Conservation (phyloP, 2,329 filamentous ascomycete genomes). For the Magnaporthiopsis incrustans region DNA sequence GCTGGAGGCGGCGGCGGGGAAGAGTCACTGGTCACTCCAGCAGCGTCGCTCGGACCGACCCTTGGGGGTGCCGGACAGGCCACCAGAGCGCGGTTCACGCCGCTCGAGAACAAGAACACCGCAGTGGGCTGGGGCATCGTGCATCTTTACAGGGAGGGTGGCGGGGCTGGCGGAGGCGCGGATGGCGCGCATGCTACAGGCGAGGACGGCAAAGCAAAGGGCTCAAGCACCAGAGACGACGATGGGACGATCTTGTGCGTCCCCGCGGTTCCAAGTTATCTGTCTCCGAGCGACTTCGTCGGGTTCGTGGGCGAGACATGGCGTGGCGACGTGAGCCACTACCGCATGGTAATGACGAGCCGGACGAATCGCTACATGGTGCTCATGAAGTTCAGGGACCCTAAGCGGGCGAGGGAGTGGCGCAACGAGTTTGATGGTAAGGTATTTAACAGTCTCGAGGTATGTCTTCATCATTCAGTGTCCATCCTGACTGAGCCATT, state of each 20-base stretch:
- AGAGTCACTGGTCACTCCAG: conserved; percentile 15
- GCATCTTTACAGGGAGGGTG: conserved; percentile 81
- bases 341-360: conserved; percentile 86
- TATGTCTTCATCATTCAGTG: conserved; percentile 28
- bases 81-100: conserved; percentile 74
- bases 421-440: conserved; percentile 85
- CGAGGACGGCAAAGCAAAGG: conserved; percentile 17
- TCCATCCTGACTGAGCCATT: background rate
- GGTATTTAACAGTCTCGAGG: conserved; percentile 86
- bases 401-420: conserved; percentile 68
- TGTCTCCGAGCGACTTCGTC: conserved; percentile 83
- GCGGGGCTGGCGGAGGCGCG: conserved; percentile 40
- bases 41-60: conserved; percentile 40
- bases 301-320: conserved; percentile 88
- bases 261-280: conserved; percentile 87
- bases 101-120: conserved; percentile 62
- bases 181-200: background rate
- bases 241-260: conserved; percentile 87
- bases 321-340: conserved; percentile 80
- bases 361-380: conserved; percentile 90
- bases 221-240: conserved; percentile 29
- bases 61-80: conserved; percentile 57
- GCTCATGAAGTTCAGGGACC: conserved; percentile 83
- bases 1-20: conserved; percentile 13
- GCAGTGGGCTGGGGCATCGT: conserved; percentile 89